Evolutionary conservation across 805 yeast species (phyloP).

Genomic region (Jamesozyma hellenica): DNA sequence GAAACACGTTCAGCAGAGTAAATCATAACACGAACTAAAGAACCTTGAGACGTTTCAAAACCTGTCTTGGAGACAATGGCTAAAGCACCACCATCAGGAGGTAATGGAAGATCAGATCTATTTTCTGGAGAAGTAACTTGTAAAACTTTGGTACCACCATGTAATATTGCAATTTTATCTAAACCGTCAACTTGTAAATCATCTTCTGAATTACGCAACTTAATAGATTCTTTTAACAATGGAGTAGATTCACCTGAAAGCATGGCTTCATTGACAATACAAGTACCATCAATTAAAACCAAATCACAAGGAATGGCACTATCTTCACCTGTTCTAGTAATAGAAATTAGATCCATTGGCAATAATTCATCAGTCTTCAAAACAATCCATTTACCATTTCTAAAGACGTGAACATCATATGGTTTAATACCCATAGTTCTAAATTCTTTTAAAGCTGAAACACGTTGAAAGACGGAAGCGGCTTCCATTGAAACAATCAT

Average conservation of each 20-base stretch:
- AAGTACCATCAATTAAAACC: constrained; percentile 76
- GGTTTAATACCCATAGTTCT: constrained; percentile 97
- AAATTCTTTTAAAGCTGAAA: constrained; percentile 88
- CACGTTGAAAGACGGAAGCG: constrained; percentile 91
- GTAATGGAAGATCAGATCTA: constrained; percentile 38
- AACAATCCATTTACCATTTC: constrained; percentile 62
- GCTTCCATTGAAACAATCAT: constrained; percentile 90
- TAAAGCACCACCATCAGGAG: constrained; percentile 89
- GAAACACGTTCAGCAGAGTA: constrained; percentile 93
- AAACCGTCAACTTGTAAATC: constrained; percentile 63
- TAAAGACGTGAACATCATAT: constrained; percentile 60
- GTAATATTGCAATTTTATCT: constrained; percentile 80
- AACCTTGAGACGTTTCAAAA: constrained; percentile 97
- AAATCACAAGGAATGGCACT: constrained; percentile 92
- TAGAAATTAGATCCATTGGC: constrained; percentile 86
- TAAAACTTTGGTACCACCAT: constrained; percentile 93
- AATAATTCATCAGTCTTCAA: constrained; percentile 64
- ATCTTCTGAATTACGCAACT: constrained; percentile 68
- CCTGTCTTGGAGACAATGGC: constrained; percentile 90
- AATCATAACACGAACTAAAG: constrained; percentile 94
- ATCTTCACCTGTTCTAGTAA: constrained; percentile 82
- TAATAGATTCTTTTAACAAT: constrained; percentile 80
- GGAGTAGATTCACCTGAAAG: constrained; percentile 98
- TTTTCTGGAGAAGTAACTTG: constrained; percentile 72
- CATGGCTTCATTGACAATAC: constrained; percentile 98